Evolutionary conservation across 108 stramenopile species (phyloP).

Genomic region (Fragilaria crotonensis): DNA sequence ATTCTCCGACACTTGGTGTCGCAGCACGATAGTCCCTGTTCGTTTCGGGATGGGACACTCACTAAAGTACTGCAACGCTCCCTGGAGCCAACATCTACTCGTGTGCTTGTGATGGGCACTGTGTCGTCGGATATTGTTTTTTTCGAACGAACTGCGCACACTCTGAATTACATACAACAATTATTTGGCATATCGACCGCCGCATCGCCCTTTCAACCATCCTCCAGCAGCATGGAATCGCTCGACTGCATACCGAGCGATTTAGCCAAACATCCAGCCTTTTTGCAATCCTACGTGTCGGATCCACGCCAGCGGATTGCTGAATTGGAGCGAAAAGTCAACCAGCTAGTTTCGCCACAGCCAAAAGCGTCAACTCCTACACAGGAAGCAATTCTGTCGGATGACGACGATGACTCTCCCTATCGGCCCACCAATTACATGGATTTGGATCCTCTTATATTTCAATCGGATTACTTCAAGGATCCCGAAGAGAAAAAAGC

Average conservation of each 20-base stretch:
- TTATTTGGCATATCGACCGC: conserved; percentile 39
- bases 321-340: conserved; percentile 16
- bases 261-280: neutral
- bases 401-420: neutral
- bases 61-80: conserved; percentile 71
- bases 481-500: no score
- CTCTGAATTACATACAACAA: conserved; percentile 54
- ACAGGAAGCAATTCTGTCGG: no score
- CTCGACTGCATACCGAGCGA: conserved; percentile 2
- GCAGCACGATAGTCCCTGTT: conserved; percentile 21
- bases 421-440: neutral
- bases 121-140: conserved; percentile 38
- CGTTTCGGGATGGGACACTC: conserved; percentile 64
- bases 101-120: conserved; percentile 49
- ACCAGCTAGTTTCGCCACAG: neutral
- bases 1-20: conserved; percentile 29
- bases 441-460: neutral
- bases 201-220: conserved; percentile 33
- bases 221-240: neutral
- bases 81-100: conserved; percentile 32
- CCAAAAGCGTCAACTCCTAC: no score
- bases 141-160: conserved; percentile 57
- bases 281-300: conserved; percentile 51
- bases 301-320: conserved; percentile 82
- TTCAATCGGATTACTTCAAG: neutral